These are phyloP conservation scores for Tephrocybe sp. DNA, from an alignment of 768 basidiomycete genomes.

Conservation along the genomic window DNA sequence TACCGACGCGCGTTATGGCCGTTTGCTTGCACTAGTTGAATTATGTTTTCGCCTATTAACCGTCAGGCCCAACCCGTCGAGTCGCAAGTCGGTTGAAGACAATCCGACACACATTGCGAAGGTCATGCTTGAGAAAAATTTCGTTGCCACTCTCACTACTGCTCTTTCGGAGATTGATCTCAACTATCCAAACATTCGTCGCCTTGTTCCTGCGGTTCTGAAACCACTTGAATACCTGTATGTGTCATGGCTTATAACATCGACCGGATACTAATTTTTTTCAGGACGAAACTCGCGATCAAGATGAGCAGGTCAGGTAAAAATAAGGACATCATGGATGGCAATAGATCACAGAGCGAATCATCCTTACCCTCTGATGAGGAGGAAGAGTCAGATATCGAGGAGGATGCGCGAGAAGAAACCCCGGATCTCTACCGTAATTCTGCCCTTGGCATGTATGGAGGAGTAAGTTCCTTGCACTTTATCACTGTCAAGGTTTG, in stretches of 20 bases:
- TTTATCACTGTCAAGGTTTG: conserved; percentile 2
- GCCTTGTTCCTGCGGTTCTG: conserved; percentile 82
- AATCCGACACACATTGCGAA: conserved; percentile 92
- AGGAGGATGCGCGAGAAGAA: conserved; percentile 62
- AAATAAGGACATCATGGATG: conserved; percentile 53
- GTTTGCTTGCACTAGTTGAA: conserved; percentile 82
- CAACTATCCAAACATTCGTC: conserved; percentile 89
- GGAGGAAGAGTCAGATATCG: conserved; percentile 59
- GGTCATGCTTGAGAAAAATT: conserved; percentile 98
- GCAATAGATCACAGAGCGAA: conserved; percentile 42
- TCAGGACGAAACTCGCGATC: conserved; percentile 93
- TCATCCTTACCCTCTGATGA: conserved; percentile 51
- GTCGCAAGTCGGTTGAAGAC: conserved; percentile 63
- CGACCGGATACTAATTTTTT: conserved; percentile 11
- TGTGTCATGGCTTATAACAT: conserved; percentile 26
- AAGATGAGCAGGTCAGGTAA: conserved; percentile 89
- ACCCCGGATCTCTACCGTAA: conserved; percentile 94
- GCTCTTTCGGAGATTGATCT: conserved; percentile 92
- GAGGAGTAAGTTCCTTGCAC: conserved; percentile 58
- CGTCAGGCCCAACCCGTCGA: conserved; percentile 61
- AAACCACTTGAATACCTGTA: conserved; percentile 89
- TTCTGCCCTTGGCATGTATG: conserved; percentile 95
- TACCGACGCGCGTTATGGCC: conserved; percentile 80
- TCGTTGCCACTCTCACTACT: conserved; percentile 83
- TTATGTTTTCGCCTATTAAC: conserved; percentile 86